Percentiles rank a stretch among this genome's conserved stretches.
phyloP scores from a whole-genome alignment of 768 basidiomycete species.

The Naganishia friedmannii region DNA sequence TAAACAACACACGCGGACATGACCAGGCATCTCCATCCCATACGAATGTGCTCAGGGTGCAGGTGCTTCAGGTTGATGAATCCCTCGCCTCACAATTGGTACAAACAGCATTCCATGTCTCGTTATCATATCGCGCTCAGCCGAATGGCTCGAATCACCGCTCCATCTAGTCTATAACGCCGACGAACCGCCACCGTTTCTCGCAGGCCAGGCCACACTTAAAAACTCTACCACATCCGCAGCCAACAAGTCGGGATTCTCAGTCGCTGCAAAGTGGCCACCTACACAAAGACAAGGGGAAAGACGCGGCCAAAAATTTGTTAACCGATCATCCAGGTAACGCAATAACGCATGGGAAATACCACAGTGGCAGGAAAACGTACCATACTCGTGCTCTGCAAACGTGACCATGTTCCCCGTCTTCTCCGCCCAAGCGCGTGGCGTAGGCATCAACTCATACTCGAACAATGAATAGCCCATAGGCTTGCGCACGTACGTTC shows the following conservation, averaged over 20 bases:
- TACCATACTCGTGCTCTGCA: constrained; percentile 45
- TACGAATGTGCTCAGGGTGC: too few species aligned
- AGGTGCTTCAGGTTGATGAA: too few species aligned
- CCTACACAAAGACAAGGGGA: constrained; percentile 27
- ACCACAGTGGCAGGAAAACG: constrained; percentile 15
- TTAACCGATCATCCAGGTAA: too few species aligned
- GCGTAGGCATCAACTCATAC: too few species aligned
- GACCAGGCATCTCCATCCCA: too few species aligned
- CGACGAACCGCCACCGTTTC: not conserved
- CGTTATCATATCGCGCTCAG: too few species aligned
- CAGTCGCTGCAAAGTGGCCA: constrained; percentile 52
- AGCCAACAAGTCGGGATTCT: constrained; percentile 44
- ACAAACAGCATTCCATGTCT: too few species aligned
- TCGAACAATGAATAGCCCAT: constrained; percentile 37
- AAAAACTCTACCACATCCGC: constrained; percentile 50
- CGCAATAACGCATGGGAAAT: too few species aligned
- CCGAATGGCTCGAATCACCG: too few species aligned
- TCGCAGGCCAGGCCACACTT: constrained; percentile 35
- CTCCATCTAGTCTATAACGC: not conserved
- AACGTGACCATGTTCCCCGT: constrained; percentile 45
- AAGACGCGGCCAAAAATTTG: too few species aligned
- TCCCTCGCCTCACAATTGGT: too few species aligned
- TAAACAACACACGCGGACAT: too few species aligned
- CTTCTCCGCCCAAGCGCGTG: constrained; percentile 26
- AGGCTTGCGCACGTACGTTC: constrained; percentile 38